A percentile compares a stretch with the other conserved stretches of the same genome.
Evolutionary conservation across 108 stramenopile genomes (phyloP).

Genomic region (Schizochytrium sp.): DNA sequence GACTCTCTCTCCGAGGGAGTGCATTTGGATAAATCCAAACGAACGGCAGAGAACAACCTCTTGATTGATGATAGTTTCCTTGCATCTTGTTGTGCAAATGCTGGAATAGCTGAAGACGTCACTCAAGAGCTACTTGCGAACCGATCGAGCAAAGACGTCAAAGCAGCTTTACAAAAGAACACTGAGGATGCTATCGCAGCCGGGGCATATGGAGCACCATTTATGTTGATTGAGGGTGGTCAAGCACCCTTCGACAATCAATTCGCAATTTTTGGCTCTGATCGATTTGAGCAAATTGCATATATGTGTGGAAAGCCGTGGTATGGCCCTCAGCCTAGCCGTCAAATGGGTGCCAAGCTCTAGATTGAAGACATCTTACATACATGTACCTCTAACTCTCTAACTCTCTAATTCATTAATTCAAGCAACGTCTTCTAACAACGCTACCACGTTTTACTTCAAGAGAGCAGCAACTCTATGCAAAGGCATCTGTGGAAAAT

Average conservation of each 20-base stretch:
- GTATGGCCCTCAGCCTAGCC: constrained; percentile 22
- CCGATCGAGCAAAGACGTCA: constrained; percentile 27
- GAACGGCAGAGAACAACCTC: not conserved
- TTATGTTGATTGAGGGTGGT: not conserved
- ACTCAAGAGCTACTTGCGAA: not conserved
- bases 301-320: constrained; percentile 12
- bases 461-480: not conserved
- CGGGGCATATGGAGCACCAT: constrained; percentile 23
- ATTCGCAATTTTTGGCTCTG: constrained; percentile 41
- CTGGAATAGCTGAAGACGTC: not conserved
- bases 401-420: not conserved
- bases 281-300: constrained; percentile 60
- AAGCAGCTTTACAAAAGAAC: constrained; percentile 40
- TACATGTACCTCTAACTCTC: not conserved
- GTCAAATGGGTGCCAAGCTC: constrained; percentile 1
- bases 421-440: not conserved
- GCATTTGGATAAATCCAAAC: not conserved
- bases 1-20: constrained; percentile 6
- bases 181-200: constrained; percentile 27
- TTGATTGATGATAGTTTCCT: constrained; percentile 5
- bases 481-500: not conserved
- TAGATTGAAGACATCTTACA: not conserved
- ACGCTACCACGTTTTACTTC: not conserved
- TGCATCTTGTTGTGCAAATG: not conserved
- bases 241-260: not conserved